A percentile compares a stretch with the other conserved stretches of the same genome.
phyloP scores from a whole-genome alignment of 208 protist species.

The Wallacemonas sp. region DNA sequence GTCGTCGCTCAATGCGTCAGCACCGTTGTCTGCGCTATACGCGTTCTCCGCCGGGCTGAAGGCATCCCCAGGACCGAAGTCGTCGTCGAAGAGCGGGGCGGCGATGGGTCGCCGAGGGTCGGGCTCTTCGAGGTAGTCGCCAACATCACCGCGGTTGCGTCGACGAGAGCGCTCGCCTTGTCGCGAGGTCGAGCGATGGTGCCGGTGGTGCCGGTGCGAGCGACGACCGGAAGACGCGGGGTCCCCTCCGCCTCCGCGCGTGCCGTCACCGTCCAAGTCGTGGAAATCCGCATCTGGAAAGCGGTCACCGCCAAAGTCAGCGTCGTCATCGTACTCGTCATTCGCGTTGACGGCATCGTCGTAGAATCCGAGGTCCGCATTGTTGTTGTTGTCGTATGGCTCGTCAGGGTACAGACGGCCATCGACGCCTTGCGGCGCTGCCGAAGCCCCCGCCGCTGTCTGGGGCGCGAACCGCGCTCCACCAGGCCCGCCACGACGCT shows the following conservation, averaged over 20 bases:
- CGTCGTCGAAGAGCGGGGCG: background rate
- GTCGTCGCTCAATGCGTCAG: slow-evolving; percentile 28
- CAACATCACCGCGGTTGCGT: background rate
- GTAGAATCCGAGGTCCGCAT: background rate
- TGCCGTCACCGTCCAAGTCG: background rate
- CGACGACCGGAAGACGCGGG: slow-evolving; percentile 13
- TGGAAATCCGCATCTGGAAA: slow-evolving; percentile 5
- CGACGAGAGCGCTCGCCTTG: too few relatives aligned
- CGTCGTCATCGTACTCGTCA: background rate
- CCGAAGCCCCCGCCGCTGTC: background rate
- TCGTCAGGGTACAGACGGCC: background rate
- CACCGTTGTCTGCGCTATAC: slow-evolving; percentile 27
- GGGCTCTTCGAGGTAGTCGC: background rate
- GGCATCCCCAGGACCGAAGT: background rate
- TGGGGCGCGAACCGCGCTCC: background rate
- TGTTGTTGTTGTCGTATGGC: background rate
- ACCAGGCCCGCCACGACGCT: background rate
- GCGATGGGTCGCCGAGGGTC: background rate
- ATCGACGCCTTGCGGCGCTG: background rate
- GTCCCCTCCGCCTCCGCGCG: slow-evolving; percentile 3
- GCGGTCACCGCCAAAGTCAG: background rate
- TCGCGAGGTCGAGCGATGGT: slow-evolving; percentile 10
- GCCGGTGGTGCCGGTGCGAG: slow-evolving; percentile 24
- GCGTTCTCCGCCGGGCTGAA: slow-evolving; percentile 10
- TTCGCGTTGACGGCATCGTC: background rate